phyloP scores from a whole-genome alignment of 2,329 filamentous ascomycete genomes.

The Alternaria gansuensis region DNA sequence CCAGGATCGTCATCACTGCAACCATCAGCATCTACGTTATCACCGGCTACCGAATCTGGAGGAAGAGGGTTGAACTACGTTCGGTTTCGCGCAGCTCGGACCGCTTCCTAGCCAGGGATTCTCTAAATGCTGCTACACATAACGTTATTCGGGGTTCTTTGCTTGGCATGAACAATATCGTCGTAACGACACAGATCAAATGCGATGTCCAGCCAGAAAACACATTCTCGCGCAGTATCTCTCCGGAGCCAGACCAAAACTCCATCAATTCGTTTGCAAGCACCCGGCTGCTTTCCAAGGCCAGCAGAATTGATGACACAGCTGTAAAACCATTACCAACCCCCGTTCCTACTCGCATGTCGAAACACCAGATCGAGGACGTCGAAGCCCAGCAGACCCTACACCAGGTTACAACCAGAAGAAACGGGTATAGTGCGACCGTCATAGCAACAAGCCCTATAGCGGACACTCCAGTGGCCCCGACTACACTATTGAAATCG shows the following conservation, averaged over 20 bases:
- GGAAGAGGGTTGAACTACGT: slow-evolving; percentile 66
- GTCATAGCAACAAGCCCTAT: slow-evolving; percentile 16
- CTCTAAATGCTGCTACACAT: slow-evolving; percentile 6
- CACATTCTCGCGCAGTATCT: slow-evolving; percentile 13
- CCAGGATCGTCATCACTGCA: slow-evolving; percentile 62
- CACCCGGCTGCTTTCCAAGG: slow-evolving; percentile 26
- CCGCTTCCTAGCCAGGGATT: slow-evolving; percentile 10
- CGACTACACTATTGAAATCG: slow-evolving; percentile 6
- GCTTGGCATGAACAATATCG: slow-evolving; percentile 54
- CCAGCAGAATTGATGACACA: background rate
- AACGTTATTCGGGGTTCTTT: slow-evolving; percentile 56
- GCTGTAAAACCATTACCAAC: background rate
- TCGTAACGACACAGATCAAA: slow-evolving; percentile 68
- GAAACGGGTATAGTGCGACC: slow-evolving; percentile 21
- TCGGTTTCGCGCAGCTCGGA: slow-evolving; percentile 30
- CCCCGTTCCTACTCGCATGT: background rate
- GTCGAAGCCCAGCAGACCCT: slow-evolving; percentile 11
- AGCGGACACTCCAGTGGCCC: background rate
- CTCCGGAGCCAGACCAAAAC: slow-evolving; percentile 24
- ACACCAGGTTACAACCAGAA: background rate
- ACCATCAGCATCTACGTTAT: slow-evolving; percentile 73
- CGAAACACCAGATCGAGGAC: slow-evolving; percentile 2
- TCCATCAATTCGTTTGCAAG: slow-evolving; percentile 46
- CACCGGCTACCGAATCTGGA: slow-evolving; percentile 73
- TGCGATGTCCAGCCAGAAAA: slow-evolving; percentile 63